phyloP scores from a whole-genome alignment of 2,329 filamentous ascomycete species.

The Colletotrichum spaethianum region DNA sequence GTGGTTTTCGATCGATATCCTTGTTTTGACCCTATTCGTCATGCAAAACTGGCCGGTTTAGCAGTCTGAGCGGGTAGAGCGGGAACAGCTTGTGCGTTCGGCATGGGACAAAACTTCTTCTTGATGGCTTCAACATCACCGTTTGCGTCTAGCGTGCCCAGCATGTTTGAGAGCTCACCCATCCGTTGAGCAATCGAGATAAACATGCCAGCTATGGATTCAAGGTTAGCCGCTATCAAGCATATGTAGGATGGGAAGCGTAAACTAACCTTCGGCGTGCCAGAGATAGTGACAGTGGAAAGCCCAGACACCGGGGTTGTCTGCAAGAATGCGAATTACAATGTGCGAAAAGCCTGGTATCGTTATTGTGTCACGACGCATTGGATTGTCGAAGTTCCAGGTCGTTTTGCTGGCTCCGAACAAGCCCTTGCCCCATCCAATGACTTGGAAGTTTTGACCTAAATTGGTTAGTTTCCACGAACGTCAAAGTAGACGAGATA shows the following conservation, averaged over 20 bases:
- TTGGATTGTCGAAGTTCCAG: constrained; percentile 50
- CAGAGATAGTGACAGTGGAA: constrained; percentile 73
- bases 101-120: constrained; percentile 36
- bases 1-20: not conserved
- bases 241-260: too few relatives aligned
- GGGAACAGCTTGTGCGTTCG: not conserved
- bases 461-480: not conserved
- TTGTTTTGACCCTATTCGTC: not conserved
- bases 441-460: constrained; percentile 70
- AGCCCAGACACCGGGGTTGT: constrained; percentile 72
- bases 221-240: not conserved
- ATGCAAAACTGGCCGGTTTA: not conserved
- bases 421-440: constrained; percentile 50
- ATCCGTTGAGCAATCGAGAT: constrained; percentile 35
- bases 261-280: constrained; percentile 62
- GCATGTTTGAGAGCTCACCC: constrained; percentile 27
- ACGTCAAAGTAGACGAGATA: not conserved
- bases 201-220: constrained; percentile 28
- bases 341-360: constrained; percentile 69
- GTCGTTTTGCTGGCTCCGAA: constrained; percentile 48
- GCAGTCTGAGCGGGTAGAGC: not conserved
- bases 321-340: constrained; percentile 66
- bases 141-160: constrained; percentile 16
- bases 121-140: constrained; percentile 12
- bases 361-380: constrained; percentile 61